Conservation (phyloP, 2,329 filamentous ascomycete species). For the Pseudofabraea citricarpa region DNA sequence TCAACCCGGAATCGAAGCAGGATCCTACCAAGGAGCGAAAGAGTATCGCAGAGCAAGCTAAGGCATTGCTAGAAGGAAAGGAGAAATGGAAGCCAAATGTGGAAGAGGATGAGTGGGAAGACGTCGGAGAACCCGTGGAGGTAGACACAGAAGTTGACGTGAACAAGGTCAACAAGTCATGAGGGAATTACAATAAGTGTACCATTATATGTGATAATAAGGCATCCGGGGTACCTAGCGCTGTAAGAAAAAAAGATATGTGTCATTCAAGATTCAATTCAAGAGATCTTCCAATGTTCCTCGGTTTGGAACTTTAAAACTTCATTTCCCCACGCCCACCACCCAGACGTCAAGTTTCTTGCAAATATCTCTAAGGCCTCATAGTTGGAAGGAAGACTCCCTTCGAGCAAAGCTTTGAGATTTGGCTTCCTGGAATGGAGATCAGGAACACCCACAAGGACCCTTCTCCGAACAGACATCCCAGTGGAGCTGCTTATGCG, state of each 20-base stretch:
- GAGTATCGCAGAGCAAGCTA: conserved; percentile 54
- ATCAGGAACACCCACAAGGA: conserved; percentile 68
- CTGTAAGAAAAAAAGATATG: neutral
- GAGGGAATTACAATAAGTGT: conserved; percentile 11
- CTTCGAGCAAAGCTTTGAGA: conserved; percentile 54
- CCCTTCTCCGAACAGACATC: conserved; percentile 41
- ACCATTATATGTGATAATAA: conserved; percentile 19
- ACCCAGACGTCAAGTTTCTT: conserved; percentile 66
- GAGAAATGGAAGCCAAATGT: conserved; percentile 47
- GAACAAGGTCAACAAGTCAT: conserved; percentile 4
- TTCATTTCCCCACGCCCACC: conserved; percentile 77
- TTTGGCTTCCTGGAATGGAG: conserved; percentile 77
- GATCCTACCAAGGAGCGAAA: conserved; percentile 32
- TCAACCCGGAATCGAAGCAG: conserved; percentile 23
- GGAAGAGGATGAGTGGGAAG: conserved; percentile 35
- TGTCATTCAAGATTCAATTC: neutral
- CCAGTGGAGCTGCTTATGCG: neutral
- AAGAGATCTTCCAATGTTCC: conserved; percentile 42
- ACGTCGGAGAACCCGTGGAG: conserved; percentile 26
- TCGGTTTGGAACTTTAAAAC: conserved; percentile 63
- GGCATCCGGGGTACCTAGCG: conserved; percentile 12
- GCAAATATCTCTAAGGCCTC: conserved; percentile 72
- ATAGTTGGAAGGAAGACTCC: conserved; percentile 44
- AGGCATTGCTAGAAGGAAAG: conserved; percentile 55
- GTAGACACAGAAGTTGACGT: conserved; percentile 23